Percentiles rank a stretch among this genome's conserved stretches.
Evolutionary conservation across 768 basidiomycete genomes (phyloP).

Genomic region (Dentipellis sp.): DNA sequence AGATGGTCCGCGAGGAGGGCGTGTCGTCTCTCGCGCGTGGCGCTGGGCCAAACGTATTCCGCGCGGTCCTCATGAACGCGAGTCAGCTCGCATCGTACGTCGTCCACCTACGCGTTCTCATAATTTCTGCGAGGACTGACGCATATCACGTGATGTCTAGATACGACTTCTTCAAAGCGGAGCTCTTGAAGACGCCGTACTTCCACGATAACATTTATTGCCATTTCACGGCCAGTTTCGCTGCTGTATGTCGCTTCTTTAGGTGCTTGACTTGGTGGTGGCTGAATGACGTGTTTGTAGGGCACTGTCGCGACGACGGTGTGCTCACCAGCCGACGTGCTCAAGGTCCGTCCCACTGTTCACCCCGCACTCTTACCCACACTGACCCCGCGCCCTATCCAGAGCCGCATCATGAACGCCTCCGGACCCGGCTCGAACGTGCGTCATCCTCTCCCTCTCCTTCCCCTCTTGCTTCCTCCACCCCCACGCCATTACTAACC

Average conservation of each 20-base stretch:
- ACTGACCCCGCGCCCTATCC: conserved; percentile 1
- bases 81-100: conserved; percentile 85
- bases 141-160: conserved; percentile 23
- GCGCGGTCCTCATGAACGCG: conserved; percentile 85
- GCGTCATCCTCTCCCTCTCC: conserved; percentile 19
- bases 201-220: conserved; percentile 76
- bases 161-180: conserved; percentile 89
- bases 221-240: conserved; percentile 83
- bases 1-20: conserved; percentile 90
- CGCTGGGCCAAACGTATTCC: conserved; percentile 76
- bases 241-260: conserved; percentile 46
- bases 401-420: conserved; percentile 86
- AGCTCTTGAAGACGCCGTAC: conserved; percentile 59
- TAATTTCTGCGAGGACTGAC: neutral
- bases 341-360: conserved; percentile 41
- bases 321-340: conserved; percentile 82
- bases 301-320: conserved; percentile 86
- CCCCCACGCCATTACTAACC: neutral
- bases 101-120: neutral
- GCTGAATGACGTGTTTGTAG: conserved; percentile 22
- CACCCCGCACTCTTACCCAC: neutral
- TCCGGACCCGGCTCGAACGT: conserved; percentile 73
- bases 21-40: conserved; percentile 67
- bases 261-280: neutral
- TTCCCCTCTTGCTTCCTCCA: neutral